phyloP scores from a whole-genome alignment of 192 early-diverging fungal genomes.

The Diversispora eburnea region DNA sequence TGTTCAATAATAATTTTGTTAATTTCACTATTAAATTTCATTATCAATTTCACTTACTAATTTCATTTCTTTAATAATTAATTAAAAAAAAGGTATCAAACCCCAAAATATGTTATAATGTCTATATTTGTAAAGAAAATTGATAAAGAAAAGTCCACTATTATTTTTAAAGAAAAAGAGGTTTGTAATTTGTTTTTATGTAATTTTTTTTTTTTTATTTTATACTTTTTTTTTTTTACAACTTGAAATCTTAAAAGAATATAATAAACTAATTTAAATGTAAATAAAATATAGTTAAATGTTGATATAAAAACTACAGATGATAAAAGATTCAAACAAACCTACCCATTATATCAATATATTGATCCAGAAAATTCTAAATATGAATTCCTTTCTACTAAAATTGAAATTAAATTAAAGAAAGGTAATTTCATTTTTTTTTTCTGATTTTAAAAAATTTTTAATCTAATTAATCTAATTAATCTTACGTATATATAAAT shows the following conservation, averaged over 20 bases:
- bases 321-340: slow-evolving; percentile 67
- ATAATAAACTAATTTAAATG: neutral
- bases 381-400: slow-evolving; percentile 69
- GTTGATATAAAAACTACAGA: slow-evolving; percentile 79
- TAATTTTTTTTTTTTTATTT: no score
- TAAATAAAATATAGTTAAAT: slow-evolving; percentile 40
- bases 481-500: neutral
- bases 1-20: neutral
- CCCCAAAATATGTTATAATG: slow-evolving; percentile 74
- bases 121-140: slow-evolving; percentile 94
- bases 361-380: slow-evolving; percentile 68
- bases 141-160: slow-evolving; percentile 61
- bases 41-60: neutral
- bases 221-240: no score
- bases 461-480: neutral
- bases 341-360: slow-evolving; percentile 65
- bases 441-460: neutral
- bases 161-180: slow-evolving; percentile 64
- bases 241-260: neutral
- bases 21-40: neutral
- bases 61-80: no score
- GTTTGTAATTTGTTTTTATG: slow-evolving; percentile 26
- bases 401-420: slow-evolving; percentile 70
- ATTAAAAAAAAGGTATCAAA: slow-evolving; percentile 68
- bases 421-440: slow-evolving; percentile 50